Base-by-base conservation (phyloP, 2,329 filamentous ascomycete genomes). In the Pseudogymnoascus sp. region DNA sequence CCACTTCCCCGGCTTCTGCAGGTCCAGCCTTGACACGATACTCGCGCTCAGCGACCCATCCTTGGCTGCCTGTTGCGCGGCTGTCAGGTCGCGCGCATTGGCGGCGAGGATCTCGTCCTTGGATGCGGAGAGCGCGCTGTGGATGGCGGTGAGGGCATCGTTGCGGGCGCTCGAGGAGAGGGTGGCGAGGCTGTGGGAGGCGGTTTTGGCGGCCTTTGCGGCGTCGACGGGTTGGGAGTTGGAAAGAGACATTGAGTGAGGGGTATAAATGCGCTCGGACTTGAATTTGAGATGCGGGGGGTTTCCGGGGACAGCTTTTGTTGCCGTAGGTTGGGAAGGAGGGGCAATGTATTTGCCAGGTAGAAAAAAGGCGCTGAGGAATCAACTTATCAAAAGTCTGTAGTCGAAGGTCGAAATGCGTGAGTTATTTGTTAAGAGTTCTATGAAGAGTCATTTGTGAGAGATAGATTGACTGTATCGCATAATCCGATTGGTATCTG, bases 1-100 rank as follows among this genome's bases (percentile, higher is more conserved):
- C 81, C 89, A 99, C 78, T 97, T 97, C 63, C 93, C 93, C 72
- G 86, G 84, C 74, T 90, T 89, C 59, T 85, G 86, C 59, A 99
- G 80, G 75, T 99, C 93, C 65, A 99, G 81, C 62, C 94, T 84
- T 70, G 95, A 94, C 33, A 97, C 84, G 23, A 97, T 82, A 71
- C 91, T 94, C 70, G 88, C 83, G 73, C 87, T 93, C 59, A 97
- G 78, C 58, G 85, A 80, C 41, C 93, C 93, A 70, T 86, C 83
- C 14, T 86, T 83, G 19, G 90, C 91, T 59, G 91, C 90, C 69
- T 83, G 80, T 41, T 82, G 83, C 2, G 94, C 94, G 52, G 83
- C 78, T 61, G 87, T 85, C 61, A 99, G 82, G 74, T 99, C 94
- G 65, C 82, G 83, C 29, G 87, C 87, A 77, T 99, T 99, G 65